Evolutionary conservation across 116 monocot species (phyloP), one percentile per base, ranked within the genome.

Genomic region (Iris pallida): DNA sequence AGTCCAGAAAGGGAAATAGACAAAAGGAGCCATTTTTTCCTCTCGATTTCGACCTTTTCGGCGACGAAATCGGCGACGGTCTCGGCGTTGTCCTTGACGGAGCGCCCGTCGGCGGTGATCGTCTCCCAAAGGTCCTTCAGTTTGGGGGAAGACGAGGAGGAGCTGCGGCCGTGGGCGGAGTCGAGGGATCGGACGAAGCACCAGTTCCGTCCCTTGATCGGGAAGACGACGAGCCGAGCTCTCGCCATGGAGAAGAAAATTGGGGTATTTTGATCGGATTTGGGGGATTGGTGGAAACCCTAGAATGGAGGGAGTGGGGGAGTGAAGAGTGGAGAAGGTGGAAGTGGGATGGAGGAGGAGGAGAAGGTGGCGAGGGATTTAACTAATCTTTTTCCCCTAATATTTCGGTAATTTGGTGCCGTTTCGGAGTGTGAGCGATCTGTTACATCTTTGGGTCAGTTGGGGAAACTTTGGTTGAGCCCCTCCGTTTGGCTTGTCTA

Each of bases 171-270:
- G 12, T 69, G 30, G 67, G 66, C 17, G 17, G 77, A 16, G 46
- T 85, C 82, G 52, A 78, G 15, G 11, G 83, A 75, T 44, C 71
- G 79, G 55, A 57, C 68, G 74, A 97, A 97, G 74, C 92, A 92
- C 97, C 97, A 97, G 10, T 76, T 80, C 65, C 97, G 65, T 8
- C 85, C 90, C 63, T 81, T 87, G 78, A 97, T 78, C 48, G 97
- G 97, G 83, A 97, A 97, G 5, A 92, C 85, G 63, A 97, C 92
- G 10, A 97, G 59, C 17, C 83, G 84, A 68, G 82, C 86, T 65
- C 74, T 87, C 30, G 30, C 30, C 94, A 67, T 67, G 47, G 65
- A 51, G 11, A 4, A 51, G 49, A 9, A 13, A 51, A 51, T 51
- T 13, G 13, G 7, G 4, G 13, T 1, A 51, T 7, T 51, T 51